Evolutionary conservation across 352 stramenopile species (phyloP).

Genomic region (Aphanomyces stellatus): DNA sequence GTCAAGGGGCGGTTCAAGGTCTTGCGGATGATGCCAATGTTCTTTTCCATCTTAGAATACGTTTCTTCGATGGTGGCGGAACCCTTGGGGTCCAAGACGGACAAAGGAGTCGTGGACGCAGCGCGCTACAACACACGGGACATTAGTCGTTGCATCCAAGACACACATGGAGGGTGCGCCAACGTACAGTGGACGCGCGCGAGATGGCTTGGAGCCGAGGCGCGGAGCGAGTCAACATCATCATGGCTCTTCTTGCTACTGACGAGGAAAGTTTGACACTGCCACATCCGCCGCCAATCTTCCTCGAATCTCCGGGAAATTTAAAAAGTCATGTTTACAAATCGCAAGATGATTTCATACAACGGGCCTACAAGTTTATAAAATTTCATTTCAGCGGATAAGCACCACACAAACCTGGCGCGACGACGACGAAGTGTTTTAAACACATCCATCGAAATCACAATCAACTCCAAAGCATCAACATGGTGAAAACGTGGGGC

Average conservation of each 20-base stretch:
- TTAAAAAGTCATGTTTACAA: neutral
- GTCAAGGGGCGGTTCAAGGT: constrained; percentile 85
- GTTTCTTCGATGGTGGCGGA: constrained; percentile 89
- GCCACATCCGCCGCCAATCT: neutral
- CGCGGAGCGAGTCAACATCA: constrained; percentile 3
- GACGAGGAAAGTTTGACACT: constrained; percentile 5
- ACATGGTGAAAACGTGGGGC: neutral
- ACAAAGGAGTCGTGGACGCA: constrained; percentile 67
- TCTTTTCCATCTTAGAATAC: constrained; percentile 90
- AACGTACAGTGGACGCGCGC: neutral
- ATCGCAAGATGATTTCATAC: neutral
- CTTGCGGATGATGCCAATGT: constrained; percentile 84
- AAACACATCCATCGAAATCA: neutral
- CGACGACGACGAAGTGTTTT: neutral
- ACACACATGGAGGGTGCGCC: too few relatives aligned
- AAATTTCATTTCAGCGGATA: neutral
- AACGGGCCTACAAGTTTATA: neutral
- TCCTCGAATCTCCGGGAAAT: neutral
- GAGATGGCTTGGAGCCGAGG: constrained; percentile 8
- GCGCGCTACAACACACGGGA: constrained; percentile 3
- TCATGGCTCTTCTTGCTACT: neutral
- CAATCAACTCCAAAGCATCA: neutral
- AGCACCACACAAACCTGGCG: constrained; percentile 4
- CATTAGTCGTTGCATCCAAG: neutral
- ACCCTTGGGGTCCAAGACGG: constrained; percentile 83